Conservation (phyloP, 768 basidiomycete species). For the Galerina marginata region DNA sequence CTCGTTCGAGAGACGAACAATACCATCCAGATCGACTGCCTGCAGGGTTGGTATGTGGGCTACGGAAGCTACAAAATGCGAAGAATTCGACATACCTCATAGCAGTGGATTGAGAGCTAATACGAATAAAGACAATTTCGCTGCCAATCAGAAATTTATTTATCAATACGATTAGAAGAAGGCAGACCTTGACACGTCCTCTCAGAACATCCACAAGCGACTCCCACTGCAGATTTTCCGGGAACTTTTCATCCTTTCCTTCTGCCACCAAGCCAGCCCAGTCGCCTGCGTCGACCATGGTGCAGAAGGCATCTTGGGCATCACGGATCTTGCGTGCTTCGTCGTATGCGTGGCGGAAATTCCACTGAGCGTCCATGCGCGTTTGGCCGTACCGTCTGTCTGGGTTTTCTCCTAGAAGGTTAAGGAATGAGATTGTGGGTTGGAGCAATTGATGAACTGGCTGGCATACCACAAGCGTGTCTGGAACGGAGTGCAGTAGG, state of each 20-base stretch:
- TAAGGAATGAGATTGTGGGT: not conserved
- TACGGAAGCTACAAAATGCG: not conserved
- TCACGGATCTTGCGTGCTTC: constrained; percentile 67
- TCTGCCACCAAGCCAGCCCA: constrained; percentile 45
- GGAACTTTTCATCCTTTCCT: constrained; percentile 49
- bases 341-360: constrained; percentile 75
- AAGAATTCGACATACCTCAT: constrained; percentile 35
- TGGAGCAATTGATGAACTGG: constrained; percentile 1
- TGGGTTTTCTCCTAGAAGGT: constrained; percentile 60
- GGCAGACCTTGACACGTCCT: constrained; percentile 70
- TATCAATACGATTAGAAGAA: not conserved
- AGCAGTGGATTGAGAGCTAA: constrained; percentile 48
- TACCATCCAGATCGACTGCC: constrained; percentile 71
- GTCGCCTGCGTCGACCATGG: constrained; percentile 47
- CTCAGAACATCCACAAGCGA: constrained; percentile 72
- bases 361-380: constrained; percentile 70
- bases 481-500: constrained; percentile 32
- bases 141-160: not conserved
- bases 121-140: not conserved
- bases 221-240: constrained; percentile 74
- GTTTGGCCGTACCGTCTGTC: constrained; percentile 47
- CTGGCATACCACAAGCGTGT: constrained; percentile 63
- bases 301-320: constrained; percentile 73
- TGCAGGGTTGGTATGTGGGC: too few relatives aligned
- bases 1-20: constrained; percentile 78